Conservation (phyloP, 306 rosid species). For the Lathyrus tuberosus region DNA sequence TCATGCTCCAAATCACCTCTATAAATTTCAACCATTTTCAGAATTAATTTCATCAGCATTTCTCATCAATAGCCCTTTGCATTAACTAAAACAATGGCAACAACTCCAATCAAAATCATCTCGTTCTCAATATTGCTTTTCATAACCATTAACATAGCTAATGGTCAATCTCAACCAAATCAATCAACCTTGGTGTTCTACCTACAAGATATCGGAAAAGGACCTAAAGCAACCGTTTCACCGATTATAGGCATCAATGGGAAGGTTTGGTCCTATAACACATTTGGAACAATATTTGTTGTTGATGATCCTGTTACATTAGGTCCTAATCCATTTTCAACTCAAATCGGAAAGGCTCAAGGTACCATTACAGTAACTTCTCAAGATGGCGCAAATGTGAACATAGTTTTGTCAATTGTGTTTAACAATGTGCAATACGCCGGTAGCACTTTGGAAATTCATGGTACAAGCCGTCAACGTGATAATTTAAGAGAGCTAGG, state of each 20-base stretch:
- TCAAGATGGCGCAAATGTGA: constrained; percentile 34
- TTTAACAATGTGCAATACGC: constrained; percentile 33
- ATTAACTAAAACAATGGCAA: constrained; percentile 29
- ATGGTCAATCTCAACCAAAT: background rate
- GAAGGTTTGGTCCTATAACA: constrained; percentile 37
- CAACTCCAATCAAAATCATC: constrained; percentile 22
- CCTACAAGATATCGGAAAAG: constrained; percentile 43
- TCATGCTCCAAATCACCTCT: background rate
- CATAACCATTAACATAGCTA: background rate
- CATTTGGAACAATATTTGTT: constrained; percentile 46
- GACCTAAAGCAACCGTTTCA: constrained; percentile 37
- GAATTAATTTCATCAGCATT: constrained; percentile 6
- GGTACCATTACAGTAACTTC: constrained; percentile 11
- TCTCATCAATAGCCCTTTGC: background rate
- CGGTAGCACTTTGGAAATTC: constrained; percentile 45
- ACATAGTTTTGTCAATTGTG: constrained; percentile 39
- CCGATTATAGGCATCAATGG: constrained; percentile 36
- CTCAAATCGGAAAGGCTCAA: constrained; percentile 43
- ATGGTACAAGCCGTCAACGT: constrained; percentile 41
- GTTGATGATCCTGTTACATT: constrained; percentile 41
- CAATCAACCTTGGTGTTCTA: constrained; percentile 42
- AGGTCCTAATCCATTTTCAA: background rate
- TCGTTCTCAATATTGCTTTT: constrained; percentile 15
- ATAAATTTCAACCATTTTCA: constrained; percentile 32
- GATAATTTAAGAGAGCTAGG: constrained; percentile 46